A percentile compares a stretch with the other conserved stretches of the same genome.
These are phyloP conservation scores for Aureobasidium sp. DNA, from an alignment of 2,329 filamentous ascomycete genomes.

Conservation along the genomic window DNA sequence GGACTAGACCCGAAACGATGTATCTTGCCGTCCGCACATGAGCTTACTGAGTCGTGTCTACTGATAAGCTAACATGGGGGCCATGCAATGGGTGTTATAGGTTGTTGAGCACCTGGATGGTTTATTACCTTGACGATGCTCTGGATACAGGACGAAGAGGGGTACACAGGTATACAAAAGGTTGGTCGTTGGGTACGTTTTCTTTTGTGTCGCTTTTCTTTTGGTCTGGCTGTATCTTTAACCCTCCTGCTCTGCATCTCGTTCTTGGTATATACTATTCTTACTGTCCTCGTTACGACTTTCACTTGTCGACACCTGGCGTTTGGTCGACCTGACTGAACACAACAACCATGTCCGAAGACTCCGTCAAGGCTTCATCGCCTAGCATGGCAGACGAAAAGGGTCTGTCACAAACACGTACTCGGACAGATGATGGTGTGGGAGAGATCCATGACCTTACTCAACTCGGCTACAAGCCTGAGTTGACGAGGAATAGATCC, in stretches of 20 bases:
- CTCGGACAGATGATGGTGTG: neutral
- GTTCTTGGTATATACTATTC: neutral
- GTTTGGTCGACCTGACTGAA: neutral
- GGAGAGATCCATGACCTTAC: conserved; percentile 8
- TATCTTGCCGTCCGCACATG: too few relatives aligned
- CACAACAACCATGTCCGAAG: neutral
- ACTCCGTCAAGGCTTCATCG: neutral
- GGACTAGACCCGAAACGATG: too few relatives aligned
- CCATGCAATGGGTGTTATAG: neutral
- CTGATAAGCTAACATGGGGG: neutral
- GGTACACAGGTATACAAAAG: conserved; percentile 1
- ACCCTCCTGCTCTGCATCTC: neutral
- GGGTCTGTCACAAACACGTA: neutral
- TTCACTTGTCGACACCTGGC: neutral
- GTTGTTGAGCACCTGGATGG: neutral
- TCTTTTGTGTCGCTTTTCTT: neutral
- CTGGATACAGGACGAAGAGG: neutral
- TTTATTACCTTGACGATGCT: neutral
- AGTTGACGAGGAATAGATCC: conserved; percentile 50
- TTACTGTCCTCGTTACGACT: neutral
- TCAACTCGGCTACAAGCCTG: conserved; percentile 44
- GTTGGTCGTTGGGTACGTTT: neutral
- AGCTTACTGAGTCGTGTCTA: neutral
- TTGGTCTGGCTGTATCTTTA: neutral
- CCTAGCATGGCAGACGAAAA: conserved; percentile 2